These are phyloP conservation scores for Barbatosphaeria neglecta DNA, from an alignment of 495 filamentous ascomycete species.

Conservation along the genomic window DNA sequence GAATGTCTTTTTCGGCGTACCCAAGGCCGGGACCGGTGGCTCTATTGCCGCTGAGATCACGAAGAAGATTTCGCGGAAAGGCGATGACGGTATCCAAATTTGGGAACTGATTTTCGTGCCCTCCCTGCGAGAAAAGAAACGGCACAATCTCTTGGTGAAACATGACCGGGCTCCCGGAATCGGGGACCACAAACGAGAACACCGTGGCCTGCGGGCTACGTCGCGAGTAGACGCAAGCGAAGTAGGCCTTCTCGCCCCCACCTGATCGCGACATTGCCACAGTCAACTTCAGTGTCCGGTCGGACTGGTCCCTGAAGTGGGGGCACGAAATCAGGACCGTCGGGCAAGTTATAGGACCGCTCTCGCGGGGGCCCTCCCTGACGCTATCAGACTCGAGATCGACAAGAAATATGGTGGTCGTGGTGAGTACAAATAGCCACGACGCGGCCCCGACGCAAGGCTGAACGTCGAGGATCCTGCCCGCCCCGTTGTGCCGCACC, in stretches of 20 bases:
- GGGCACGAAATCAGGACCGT: conserved; percentile 21
- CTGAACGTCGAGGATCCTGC: background rate
- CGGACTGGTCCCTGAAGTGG: conserved; percentile 32
- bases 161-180: conserved; percentile 6
- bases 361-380: no score
- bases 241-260: conserved; percentile 9
- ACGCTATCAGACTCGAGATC: background rate
- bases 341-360: background rate
- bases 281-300: conserved; percentile 21
- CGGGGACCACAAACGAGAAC: conserved; percentile 17
- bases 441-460: background rate
- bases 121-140: conserved; percentile 1
- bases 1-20: conserved; percentile 4
- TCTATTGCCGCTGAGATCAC: background rate
- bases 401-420: background rate
- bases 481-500: background rate
- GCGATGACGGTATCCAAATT: background rate
- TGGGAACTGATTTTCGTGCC: background rate
- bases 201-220: conserved; percentile 8
- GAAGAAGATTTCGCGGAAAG: background rate
- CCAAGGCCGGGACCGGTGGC: background rate
- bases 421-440: background rate
- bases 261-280: conserved; percentile 13
- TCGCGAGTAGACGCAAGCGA: conserved; percentile 14
- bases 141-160: conserved; percentile 11